These are phyloP conservation scores for Kwoniella shandongensis DNA, from an alignment of 768 basidiomycete genomes.

Conservation along the genomic window DNA sequence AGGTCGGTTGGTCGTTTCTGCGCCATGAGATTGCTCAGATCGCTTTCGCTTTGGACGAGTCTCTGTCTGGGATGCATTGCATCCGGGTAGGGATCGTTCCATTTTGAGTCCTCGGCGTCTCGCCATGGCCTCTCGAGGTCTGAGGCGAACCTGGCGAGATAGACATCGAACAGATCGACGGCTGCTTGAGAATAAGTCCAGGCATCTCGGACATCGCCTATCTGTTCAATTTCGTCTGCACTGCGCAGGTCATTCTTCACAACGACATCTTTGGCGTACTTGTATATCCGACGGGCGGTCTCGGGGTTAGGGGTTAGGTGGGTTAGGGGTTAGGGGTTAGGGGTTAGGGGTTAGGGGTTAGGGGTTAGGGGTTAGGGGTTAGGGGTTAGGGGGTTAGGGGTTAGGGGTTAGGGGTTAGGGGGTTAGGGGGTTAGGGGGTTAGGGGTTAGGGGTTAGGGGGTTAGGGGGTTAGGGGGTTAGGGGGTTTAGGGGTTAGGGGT, in stretches of 20 bases:
- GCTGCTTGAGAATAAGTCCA: neutral
- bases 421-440: too few species aligned
- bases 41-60: neutral
- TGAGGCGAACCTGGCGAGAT: neutral
- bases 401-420: too few species aligned
- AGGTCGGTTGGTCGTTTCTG: neutral
- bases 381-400: too few species aligned
- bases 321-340: too few species aligned
- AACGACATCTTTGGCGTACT: neutral
- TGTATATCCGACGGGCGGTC: neutral
- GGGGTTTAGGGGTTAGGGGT: too few species aligned
- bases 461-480: too few species aligned
- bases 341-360: too few species aligned
- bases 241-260: neutral
- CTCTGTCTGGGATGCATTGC: too few species aligned
- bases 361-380: too few species aligned
- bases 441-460: too few species aligned
- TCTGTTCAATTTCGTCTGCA: neutral
- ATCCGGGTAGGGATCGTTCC: neutral
- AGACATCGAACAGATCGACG: neutral
- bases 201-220: neutral
- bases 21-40: neutral
- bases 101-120: neutral
- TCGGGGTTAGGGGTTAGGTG: too few species aligned
- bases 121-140: neutral